Conservation (phyloP, 2,329 filamentous ascomycete species). For the Colletotrichum shisoi region DNA sequence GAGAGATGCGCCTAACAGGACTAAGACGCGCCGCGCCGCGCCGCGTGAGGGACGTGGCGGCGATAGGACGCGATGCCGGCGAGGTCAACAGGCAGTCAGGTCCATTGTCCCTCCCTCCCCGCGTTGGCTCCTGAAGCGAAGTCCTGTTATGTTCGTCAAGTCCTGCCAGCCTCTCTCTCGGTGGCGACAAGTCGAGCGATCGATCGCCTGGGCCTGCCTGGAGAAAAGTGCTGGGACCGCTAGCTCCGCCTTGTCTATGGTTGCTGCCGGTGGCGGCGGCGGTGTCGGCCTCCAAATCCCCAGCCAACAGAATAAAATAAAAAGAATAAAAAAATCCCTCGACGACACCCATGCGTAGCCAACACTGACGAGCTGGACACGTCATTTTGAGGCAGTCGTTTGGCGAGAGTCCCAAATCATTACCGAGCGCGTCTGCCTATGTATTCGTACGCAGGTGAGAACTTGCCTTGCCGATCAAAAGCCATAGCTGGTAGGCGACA, state of each 20-base stretch:
- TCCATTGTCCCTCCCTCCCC: background rate
- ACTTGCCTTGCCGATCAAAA: conserved; percentile 5
- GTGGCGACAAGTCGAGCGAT: background rate
- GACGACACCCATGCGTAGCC: background rate
- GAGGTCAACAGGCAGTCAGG: background rate
- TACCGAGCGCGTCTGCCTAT: conserved; percentile 11
- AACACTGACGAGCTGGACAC: background rate
- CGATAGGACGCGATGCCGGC: conserved; percentile 1
- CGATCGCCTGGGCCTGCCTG: background rate
- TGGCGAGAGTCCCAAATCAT: background rate
- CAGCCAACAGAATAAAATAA: background rate
- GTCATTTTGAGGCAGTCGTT: background rate
- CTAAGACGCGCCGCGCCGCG: conserved; percentile 9
- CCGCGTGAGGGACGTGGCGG: background rate
- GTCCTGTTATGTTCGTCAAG: background rate
- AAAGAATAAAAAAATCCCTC: background rate
- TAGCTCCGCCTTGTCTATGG: background rate
- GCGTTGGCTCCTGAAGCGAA: background rate
- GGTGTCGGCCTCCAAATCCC: background rate
- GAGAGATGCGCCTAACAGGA: background rate
- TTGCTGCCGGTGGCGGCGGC: background rate
- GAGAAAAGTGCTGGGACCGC: background rate
- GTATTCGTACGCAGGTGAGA: background rate
- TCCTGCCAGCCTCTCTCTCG: conserved; percentile 9
- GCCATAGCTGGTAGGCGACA: no score